A percentile compares a stretch with the other conserved stretches of the same genome.
Evolutionary conservation across 2,329 filamentous ascomycete species (phyloP).

Genomic region (Talaromyces sp.): DNA sequence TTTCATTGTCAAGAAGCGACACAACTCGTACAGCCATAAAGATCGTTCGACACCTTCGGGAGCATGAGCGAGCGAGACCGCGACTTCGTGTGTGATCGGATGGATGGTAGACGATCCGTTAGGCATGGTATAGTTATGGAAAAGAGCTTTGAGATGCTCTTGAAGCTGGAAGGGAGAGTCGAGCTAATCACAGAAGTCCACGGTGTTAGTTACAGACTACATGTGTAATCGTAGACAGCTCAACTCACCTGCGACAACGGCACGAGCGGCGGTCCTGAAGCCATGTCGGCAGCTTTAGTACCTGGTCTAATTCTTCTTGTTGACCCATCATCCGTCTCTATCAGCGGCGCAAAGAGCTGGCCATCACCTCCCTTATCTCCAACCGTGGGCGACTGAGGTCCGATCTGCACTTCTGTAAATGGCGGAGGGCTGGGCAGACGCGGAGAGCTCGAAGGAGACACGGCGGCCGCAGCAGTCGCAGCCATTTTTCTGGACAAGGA

Average conservation of each 20-base stretch:
- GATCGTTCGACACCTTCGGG: slow-evolving; percentile 79
- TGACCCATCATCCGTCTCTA: slow-evolving; percentile 66
- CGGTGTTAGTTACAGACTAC: neutral
- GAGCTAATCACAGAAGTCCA: slow-evolving; percentile 57
- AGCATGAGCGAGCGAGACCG: slow-evolving; percentile 71
- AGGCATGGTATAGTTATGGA: slow-evolving; percentile 73
- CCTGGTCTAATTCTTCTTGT: slow-evolving; percentile 85
- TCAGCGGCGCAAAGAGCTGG: slow-evolving; percentile 40
- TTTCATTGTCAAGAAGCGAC: slow-evolving; percentile 90
- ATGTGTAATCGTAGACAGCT: neutral
- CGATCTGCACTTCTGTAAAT: slow-evolving; percentile 89
- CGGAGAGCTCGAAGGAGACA: slow-evolving; percentile 69
- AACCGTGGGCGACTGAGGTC: slow-evolving; percentile 69
- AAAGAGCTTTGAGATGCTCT: slow-evolving; percentile 90
- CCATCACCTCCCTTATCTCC: slow-evolving; percentile 59
- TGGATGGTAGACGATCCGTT: slow-evolving; percentile 56
- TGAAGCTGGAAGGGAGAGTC: slow-evolving; percentile 97
- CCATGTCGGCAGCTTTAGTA: slow-evolving; percentile 89
- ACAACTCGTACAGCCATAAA: slow-evolving; percentile 96
- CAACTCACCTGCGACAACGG: slow-evolving; percentile 72
- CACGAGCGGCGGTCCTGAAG: slow-evolving; percentile 81
- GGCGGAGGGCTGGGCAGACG: slow-evolving; percentile 93
- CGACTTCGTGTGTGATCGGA: slow-evolving; percentile 72
- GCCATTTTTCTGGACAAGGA: slow-evolving; percentile 24
- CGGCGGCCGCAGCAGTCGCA: slow-evolving; percentile 39